phyloP scores from a whole-genome alignment of 2,329 filamentous ascomycete species.

The Colletotrichum camelliae region DNA sequence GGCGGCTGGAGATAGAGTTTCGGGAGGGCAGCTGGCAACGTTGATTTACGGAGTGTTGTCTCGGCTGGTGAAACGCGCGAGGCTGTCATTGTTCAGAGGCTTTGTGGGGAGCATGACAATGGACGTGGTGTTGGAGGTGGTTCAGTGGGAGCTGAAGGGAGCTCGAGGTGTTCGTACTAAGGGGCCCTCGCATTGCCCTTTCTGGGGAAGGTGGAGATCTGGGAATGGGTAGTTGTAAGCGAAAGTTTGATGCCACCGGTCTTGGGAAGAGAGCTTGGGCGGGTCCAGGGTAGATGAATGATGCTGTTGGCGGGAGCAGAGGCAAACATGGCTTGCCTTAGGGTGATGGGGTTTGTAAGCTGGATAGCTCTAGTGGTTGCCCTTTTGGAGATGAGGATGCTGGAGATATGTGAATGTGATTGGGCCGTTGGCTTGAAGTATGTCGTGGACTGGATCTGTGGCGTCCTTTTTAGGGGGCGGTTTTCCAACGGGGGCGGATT shows the following conservation, averaged over 20 bases:
- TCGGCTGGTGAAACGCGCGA: background rate
- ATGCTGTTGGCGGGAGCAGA: background rate
- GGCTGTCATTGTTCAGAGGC: background rate
- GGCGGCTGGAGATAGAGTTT: background rate
- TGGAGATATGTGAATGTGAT: background rate
- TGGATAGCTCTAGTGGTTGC: background rate
- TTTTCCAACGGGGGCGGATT: background rate
- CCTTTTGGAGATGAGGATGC: background rate
- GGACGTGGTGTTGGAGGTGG: background rate
- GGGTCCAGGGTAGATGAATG: background rate
- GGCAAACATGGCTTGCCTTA: background rate
- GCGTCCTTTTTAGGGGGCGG: background rate
- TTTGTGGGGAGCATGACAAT: background rate
- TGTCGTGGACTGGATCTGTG: background rate
- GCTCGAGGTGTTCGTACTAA: background rate
- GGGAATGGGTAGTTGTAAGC: background rate
- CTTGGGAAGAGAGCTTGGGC: background rate
- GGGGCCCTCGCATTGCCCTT: background rate
- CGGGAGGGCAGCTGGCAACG: background rate
- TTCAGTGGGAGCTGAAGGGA: background rate
- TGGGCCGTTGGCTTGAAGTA: background rate
- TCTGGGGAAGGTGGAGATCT: background rate
- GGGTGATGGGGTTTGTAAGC: background rate
- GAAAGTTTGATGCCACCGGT: background rate
- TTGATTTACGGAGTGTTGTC: background rate